phyloP scores from a whole-genome alignment of 2,329 filamentous ascomycete genomes.

The Botrytis fabae region DNA sequence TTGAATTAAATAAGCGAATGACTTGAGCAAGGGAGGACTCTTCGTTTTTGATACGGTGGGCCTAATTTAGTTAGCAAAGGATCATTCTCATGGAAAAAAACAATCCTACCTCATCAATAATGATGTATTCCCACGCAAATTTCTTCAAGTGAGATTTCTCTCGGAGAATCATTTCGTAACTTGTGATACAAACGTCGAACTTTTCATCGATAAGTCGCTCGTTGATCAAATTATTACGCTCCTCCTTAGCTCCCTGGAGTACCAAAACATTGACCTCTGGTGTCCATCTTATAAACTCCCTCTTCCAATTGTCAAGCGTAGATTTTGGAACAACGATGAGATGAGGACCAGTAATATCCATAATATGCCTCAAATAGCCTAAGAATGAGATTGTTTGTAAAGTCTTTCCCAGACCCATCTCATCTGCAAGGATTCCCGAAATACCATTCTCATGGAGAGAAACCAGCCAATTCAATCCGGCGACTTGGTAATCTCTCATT shows the following conservation, averaged over 20 bases:
- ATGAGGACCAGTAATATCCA: conserved; percentile 87
- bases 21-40: conserved; percentile 96
- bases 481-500: conserved; percentile 97
- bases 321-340: conserved; percentile 93
- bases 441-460: conserved; percentile 98
- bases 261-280: conserved; percentile 94
- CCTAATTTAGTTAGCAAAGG: conserved; percentile 41
- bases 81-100: not conserved
- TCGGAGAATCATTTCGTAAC: conserved; percentile 97
- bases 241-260: conserved; percentile 92
- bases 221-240: conserved; percentile 83
- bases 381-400: conserved; percentile 96
- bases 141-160: conserved; percentile 95
- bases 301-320: conserved; percentile 96
- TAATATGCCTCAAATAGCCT: conserved; percentile 88
- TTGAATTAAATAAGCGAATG: conserved; percentile 92
- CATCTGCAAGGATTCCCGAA: conserved; percentile 93
- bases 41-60: conserved; percentile 99
- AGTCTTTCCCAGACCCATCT: conserved; percentile 98
- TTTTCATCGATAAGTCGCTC: conserved; percentile 90
- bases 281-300: conserved; percentile 92
- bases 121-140: conserved; percentile 99
- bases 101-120: conserved; percentile 76
- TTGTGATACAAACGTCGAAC: conserved; percentile 97
- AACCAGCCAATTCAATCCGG: conserved; percentile 95